Percentiles rank a stretch among this genome's conserved stretches.
phyloP scores from a whole-genome alignment of 108 stramenopile species.

The Skeletonema menzelii region DNA sequence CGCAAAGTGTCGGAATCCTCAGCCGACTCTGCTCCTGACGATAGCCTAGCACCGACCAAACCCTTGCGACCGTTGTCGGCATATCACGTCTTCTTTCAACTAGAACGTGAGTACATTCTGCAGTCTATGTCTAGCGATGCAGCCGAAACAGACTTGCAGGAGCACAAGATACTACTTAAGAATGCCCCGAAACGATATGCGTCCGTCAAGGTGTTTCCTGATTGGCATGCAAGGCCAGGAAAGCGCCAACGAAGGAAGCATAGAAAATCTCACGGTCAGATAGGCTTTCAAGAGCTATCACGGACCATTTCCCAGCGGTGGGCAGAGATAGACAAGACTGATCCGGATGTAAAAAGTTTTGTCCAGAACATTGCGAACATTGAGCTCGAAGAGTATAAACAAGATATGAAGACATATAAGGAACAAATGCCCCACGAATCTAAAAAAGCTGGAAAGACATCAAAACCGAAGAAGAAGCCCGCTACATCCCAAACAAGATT shows the following conservation, averaged over 20 bases:
- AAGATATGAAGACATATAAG: slow-evolving; percentile 1
- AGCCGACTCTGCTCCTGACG: background rate
- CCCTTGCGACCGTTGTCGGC: slow-evolving; percentile 28
- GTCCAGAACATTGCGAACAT: slow-evolving; percentile 4
- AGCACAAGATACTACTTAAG: background rate
- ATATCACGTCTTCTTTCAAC: slow-evolving; percentile 12
- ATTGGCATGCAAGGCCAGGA: background rate
- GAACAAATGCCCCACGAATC: background rate
- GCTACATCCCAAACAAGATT: background rate
- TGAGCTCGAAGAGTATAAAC: slow-evolving; percentile 5
- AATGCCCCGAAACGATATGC: background rate
- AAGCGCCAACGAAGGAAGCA: background rate
- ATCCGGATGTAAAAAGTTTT: background rate
- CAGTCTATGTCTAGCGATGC: slow-evolving; percentile 15
- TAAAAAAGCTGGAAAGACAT: background rate
- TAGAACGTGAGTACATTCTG: slow-evolving; percentile 6
- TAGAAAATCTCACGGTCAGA: slow-evolving; percentile 24
- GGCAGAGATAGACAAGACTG: slow-evolving; percentile 1
- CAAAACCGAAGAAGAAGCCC: background rate
- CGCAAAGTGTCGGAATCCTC: background rate
- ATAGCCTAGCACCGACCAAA: slow-evolving; percentile 20
- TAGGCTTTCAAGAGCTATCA: slow-evolving; percentile 19
- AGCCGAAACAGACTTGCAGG: background rate
- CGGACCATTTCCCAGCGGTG: slow-evolving; percentile 6
- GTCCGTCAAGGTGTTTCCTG: background rate